Evolutionary conservation across 2,329 filamentous ascomycete species (phyloP).

Genomic region (Diatrype stigma): DNA sequence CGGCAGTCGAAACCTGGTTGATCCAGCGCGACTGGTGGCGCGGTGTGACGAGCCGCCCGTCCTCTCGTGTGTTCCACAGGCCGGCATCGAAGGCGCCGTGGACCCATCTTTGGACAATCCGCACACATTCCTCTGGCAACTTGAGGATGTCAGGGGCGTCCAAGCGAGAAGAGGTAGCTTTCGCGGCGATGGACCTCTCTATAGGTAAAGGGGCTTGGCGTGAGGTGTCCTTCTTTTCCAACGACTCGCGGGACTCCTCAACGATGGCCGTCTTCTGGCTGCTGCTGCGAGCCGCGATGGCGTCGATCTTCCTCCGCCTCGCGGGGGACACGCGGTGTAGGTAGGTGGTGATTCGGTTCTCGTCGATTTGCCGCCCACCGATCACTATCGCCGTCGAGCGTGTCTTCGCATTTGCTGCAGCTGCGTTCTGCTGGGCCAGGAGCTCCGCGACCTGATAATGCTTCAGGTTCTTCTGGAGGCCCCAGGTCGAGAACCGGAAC

Average conservation of each 20-base stretch:
- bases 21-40: slow-evolving; percentile 10
- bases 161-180: slow-evolving; percentile 2
- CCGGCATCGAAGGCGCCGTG: slow-evolving; percentile 10
- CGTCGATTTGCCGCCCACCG: slow-evolving; percentile 13
- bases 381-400: slow-evolving; percentile 11
- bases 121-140: slow-evolving; percentile 17
- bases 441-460: slow-evolving; percentile 15
- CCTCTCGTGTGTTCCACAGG: slow-evolving; percentile 6
- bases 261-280: not conserved
- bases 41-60: slow-evolving; percentile 10
- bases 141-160: slow-evolving; percentile 13
- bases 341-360: slow-evolving; percentile 14
- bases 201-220: too few species aligned
- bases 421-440: slow-evolving; percentile 10
- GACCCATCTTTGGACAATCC: slow-evolving; percentile 14
- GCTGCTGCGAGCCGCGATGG: slow-evolving; percentile 2
- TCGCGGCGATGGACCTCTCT: slow-evolving; percentile 1
- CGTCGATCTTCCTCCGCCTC: slow-evolving; percentile 10
- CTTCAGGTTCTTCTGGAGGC: slow-evolving; percentile 19
- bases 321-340: slow-evolving; percentile 11
- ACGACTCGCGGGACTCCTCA: too few species aligned
- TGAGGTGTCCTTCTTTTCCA: too few species aligned
- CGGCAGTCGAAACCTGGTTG: slow-evolving; percentile 13
- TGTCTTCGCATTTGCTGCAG: slow-evolving; percentile 11
- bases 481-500: slow-evolving; percentile 19